Base-by-base conservation (phyloP, 2,329 filamentous ascomycete genomes). In the Scedosporium boydii region DNA sequence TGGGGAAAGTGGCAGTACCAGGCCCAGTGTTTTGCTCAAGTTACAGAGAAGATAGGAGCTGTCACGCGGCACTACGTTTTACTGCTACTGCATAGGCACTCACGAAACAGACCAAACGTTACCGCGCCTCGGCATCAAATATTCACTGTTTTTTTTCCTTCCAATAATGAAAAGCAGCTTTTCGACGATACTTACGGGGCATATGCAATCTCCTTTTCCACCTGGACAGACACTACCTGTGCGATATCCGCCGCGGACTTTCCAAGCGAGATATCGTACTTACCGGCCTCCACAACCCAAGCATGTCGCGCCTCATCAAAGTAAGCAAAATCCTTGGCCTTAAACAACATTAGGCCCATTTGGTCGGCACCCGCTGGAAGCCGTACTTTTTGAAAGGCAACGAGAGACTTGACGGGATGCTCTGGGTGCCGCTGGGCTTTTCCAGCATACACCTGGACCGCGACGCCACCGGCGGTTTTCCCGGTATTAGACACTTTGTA, bases 401-500 rank as follows among this genome's bases (percentile, higher is more conserved):
- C 68, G 0, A 74, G 70, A 6, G 64, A 44, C 61, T 74, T 74
- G 18, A 69, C 46, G 0, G 72, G 72, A 27, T 71, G 68, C 1
- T 68, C 68, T 2, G 57, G 3, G 6, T 6, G 2, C 10, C 6
- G n/a, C n/a, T 68, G 48, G 21, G 64, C 60, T 5, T 63, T 66
- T 12, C 72, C 72, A 2, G 69, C 70, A 66, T 87, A 87, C 3
- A 86, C 69, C 64, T 87, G 84, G 1, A 84, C 81, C 2, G 86
- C 82, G 16, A 78, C 74, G 14, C 78, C 75, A 41, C 83, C 84
- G 3, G 74, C 70, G 0, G 78, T 68, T 0, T 68, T 69, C 14
- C 87, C 87, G 1, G 78, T 84, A 72, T 90, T 90, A 60, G 77
- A 78, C 26, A 90, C 76, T 12, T 71, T 69, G 0, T 83, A 80